phyloP scores from a whole-genome alignment of 2,329 filamentous ascomycete genomes.

The Penicillium fuscoglaucum region DNA sequence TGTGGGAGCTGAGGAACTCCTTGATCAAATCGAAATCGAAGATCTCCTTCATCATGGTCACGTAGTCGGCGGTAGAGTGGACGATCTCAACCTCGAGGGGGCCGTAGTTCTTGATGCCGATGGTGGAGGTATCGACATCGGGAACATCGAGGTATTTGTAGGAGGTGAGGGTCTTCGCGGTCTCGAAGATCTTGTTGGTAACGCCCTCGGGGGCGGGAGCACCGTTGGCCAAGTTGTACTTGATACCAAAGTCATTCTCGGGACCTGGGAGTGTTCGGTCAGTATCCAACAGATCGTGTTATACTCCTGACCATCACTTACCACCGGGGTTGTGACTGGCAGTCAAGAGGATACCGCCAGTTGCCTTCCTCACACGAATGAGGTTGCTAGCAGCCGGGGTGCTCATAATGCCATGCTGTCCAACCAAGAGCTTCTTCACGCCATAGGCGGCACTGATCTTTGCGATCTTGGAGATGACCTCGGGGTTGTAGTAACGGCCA shows the following conservation, averaged over 20 bases:
- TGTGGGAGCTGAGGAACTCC: conserved; percentile 81
- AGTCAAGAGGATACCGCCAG: conserved; percentile 92
- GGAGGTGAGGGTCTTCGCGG: conserved; percentile 81
- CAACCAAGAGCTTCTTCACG: conserved; percentile 97
- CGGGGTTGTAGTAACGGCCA: conserved; percentile 94
- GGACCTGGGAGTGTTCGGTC: conserved; percentile 60
- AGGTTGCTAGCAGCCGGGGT: conserved; percentile 95
- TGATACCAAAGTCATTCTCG: conserved; percentile 96
- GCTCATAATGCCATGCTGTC: conserved; percentile 93
- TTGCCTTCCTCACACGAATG: conserved; percentile 91
- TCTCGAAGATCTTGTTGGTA: conserved; percentile 96
- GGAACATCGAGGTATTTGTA: conserved; percentile 92
- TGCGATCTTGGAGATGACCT: conserved; percentile 93
- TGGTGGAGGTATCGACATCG: conserved; percentile 76
- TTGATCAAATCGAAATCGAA: conserved; percentile 98
- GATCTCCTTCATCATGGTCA: conserved; percentile 94
- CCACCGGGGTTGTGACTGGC: conserved; percentile 98
- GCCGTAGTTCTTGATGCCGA: conserved; percentile 83
- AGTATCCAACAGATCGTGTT: background rate
- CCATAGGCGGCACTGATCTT: conserved; percentile 97
- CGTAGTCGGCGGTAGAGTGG: conserved; percentile 88
- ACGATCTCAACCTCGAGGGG: conserved; percentile 90
- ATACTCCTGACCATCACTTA: conserved; percentile 49
- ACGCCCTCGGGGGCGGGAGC: conserved; percentile 93
- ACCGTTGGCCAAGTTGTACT: conserved; percentile 97